phyloP scores from a whole-genome alignment of 2,329 filamentous ascomycete species.

The Apiospora sp. region DNA sequence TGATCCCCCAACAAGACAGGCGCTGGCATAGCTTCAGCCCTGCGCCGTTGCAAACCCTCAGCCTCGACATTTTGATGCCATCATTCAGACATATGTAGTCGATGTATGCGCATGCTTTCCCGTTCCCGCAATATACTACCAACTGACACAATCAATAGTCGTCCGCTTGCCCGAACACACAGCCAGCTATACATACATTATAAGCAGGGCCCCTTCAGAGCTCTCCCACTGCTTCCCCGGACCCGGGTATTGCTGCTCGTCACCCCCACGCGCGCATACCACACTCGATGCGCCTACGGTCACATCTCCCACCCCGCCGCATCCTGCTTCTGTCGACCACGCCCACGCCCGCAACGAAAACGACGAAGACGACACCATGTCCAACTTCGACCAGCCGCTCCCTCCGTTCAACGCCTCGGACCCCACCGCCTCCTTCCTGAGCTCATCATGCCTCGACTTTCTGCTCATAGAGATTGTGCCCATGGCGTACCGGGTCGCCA shows the following conservation, averaged over 20 bases:
- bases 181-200: too few species aligned
- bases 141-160: too few species aligned
- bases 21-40: not conserved
- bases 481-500: slow-evolving; percentile 85
- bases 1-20: not conserved
- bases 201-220: too few species aligned
- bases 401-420: slow-evolving; percentile 77
- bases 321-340: not conserved
- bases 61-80: slow-evolving; percentile 9
- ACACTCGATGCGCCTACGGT: not conserved
- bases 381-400: slow-evolving; percentile 71
- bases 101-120: not conserved
- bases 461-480: slow-evolving; percentile 97
- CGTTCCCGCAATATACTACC: not conserved
- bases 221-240: too few species aligned
- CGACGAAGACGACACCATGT: slow-evolving; percentile 60
- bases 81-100: not conserved
- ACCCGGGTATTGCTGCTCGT: too few species aligned
- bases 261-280: not conserved
- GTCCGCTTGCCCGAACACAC: too few species aligned
- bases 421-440: slow-evolving; percentile 78
- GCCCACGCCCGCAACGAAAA: not conserved
- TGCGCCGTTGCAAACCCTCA: slow-evolving; percentile 5
- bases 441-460: slow-evolving; percentile 88
- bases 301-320: not conserved